Evolutionary conservation across 2,329 filamentous ascomycete species (phyloP).

Genomic region (Paecilomyces dactylethromorphus): DNA sequence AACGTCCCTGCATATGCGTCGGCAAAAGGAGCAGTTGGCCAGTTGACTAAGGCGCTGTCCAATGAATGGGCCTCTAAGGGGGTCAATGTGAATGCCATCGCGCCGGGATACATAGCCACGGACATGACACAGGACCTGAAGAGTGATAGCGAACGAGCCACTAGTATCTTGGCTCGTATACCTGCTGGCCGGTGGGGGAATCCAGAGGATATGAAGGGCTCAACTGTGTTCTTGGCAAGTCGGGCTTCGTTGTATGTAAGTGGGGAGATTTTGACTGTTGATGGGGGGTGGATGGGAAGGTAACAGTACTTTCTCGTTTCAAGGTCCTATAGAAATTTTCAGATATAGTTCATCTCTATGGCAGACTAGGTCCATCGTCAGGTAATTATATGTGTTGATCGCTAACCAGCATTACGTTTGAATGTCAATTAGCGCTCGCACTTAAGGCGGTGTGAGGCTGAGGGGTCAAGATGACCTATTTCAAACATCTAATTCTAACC

Average conservation of each 20-base stretch:
- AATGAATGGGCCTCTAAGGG: conserved; percentile 82
- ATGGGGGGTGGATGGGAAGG: conserved; percentile 90
- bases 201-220: conserved; percentile 84
- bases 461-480: no score
- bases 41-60: conserved; percentile 75
- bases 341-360: no score
- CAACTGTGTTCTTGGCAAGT: conserved; percentile 69
- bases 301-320: conserved; percentile 29
- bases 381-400: no score
- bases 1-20: conserved; percentile 85
- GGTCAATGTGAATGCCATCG: conserved; percentile 80
- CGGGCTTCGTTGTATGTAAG: conserved; percentile 70
- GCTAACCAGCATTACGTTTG: no score
- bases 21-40: conserved; percentile 75
- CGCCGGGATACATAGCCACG: conserved; percentile 85
- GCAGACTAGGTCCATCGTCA: no score
- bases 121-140: conserved; percentile 88
- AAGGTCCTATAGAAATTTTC: no score
- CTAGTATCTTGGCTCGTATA: conserved; percentile 71
- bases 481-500: no score
- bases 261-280: conserved; percentile 75
- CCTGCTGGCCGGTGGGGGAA: conserved; percentile 77
- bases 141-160: conserved; percentile 60
- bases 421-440: no score
- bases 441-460: no score